Percentiles rank a stretch among this genome's conserved stretches.
Evolutionary conservation across 257 asterid genomes (phyloP).

Genomic region (Jacaranda mimosifolia): DNA sequence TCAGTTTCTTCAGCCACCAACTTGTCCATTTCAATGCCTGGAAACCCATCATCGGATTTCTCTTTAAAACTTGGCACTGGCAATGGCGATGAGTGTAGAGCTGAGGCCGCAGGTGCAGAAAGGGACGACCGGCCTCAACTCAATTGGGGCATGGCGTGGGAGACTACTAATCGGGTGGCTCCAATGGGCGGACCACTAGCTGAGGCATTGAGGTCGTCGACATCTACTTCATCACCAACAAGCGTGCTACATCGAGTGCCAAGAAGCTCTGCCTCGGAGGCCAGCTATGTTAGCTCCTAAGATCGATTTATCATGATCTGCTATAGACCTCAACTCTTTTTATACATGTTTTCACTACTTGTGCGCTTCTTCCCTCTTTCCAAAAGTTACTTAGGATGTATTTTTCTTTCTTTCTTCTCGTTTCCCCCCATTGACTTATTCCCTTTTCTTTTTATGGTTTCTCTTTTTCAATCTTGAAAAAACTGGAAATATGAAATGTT

Average conservation of each 20-base stretch:
- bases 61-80: conserved; percentile 73
- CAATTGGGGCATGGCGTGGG: conserved; percentile 59
- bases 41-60: conserved; percentile 59
- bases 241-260: conserved; percentile 65
- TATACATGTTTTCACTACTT: background rate
- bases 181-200: conserved; percentile 88
- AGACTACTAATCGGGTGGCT: conserved; percentile 42
- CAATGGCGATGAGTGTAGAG: conserved; percentile 35
- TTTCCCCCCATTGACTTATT: background rate
- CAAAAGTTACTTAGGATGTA: background rate
- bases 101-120: conserved; percentile 29
- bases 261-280: conserved; percentile 43
- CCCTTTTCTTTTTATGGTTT: background rate
- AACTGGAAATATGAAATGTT: background rate
- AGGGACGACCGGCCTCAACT: conserved; percentile 38
- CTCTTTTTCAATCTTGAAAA: conserved; percentile 3
- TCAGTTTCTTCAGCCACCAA: conserved; percentile 44
- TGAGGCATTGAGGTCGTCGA: conserved; percentile 75
- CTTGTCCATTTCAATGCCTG: conserved; percentile 68
- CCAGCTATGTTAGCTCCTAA: conserved; percentile 57
- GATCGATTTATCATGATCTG: background rate
- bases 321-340: background rate
- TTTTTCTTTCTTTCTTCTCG: background rate
- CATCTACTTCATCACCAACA: conserved; percentile 66
- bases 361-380: background rate